Conservation (phyloP, 305 asterid genomes). For the Lippia alba region DNA sequence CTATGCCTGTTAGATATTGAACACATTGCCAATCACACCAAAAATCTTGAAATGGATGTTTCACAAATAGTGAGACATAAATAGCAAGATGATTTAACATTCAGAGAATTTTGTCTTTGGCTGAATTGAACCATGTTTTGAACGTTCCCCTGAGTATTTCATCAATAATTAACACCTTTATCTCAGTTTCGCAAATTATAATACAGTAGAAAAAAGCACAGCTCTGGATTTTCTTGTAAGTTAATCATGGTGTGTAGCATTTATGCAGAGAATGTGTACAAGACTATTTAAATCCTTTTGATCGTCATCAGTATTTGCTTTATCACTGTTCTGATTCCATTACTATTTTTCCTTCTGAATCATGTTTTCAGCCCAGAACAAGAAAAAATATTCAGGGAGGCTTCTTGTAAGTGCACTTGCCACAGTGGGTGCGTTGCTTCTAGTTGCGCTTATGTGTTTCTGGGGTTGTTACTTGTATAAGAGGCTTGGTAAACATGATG, state of each 20-base stretch:
- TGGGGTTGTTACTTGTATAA: constrained; percentile 97
- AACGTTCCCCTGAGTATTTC: neutral
- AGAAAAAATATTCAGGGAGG: constrained; percentile 77
- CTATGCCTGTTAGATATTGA: constrained; percentile 9
- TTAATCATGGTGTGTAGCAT: constrained; percentile 13
- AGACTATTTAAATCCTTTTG: constrained; percentile 25
- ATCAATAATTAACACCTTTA: constrained; percentile 1
- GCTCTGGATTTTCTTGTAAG: neutral
- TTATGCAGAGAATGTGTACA: constrained; percentile 1
- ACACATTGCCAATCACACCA: constrained; percentile 7
- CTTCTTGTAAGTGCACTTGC: constrained; percentile 92
- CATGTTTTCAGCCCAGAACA: constrained; percentile 59
- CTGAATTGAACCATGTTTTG: constrained; percentile 19
- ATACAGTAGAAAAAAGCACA: neutral
- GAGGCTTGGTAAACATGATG: constrained; percentile 86
- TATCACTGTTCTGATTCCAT: constrained; percentile 14
- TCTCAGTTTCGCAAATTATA: neutral
- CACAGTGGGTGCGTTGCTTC: constrained; percentile 94
- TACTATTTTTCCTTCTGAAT: constrained; percentile 26
- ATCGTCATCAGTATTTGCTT: constrained; percentile 24
- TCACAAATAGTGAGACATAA: constrained; percentile 10
- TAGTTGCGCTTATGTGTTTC: constrained; percentile 98
- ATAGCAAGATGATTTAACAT: constrained; percentile 4
- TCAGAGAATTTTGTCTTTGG: constrained; percentile 9
- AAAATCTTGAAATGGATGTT: neutral